Percentiles rank a stretch among this genome's conserved stretches.
Conservation (phyloP, 305 asterid genomes). For the Withania somnifera region DNA sequence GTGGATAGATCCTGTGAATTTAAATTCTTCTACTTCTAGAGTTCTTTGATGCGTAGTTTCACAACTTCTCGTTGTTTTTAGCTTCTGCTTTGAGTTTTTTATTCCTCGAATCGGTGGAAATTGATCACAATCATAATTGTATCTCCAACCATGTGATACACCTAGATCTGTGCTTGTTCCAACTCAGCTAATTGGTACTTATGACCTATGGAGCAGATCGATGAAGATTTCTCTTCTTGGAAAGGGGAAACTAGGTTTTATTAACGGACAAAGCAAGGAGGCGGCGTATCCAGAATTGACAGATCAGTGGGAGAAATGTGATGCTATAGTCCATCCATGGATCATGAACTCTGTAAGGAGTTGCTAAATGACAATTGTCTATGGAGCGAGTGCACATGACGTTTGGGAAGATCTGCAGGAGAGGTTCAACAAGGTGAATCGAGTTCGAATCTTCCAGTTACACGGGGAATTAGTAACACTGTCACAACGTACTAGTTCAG, state of each 20-base stretch:
- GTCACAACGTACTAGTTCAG: not conserved
- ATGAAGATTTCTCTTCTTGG: not conserved
- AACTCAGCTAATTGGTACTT: not conserved
- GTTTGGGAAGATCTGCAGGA: not conserved
- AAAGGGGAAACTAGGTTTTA: not conserved
- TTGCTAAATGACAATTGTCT: not conserved
- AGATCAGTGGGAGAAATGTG: not conserved
- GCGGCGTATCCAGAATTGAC: not conserved
- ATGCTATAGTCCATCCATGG: not conserved
- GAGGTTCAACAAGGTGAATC: not conserved
- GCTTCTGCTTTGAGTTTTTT: too few relatives aligned
- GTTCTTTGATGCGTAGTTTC: too few relatives aligned
- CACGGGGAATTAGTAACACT: not conserved
- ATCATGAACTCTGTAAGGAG: not conserved
- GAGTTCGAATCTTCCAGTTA: not conserved
- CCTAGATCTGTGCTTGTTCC: not conserved
- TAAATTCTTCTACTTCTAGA: too few relatives aligned
- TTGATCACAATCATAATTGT: not conserved
- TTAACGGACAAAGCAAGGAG: not conserved
- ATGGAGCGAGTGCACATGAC: not conserved
- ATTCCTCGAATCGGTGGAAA: not conserved
- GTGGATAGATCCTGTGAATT: too few relatives aligned
- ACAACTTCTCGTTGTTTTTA: too few relatives aligned
- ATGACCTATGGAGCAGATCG: not conserved
- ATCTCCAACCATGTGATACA: not conserved